Percentiles rank a stretch among this genome's conserved stretches.
Evolutionary conservation across 805 yeast species (phyloP).

Genomic region (Barnettozyma wickerhamii): DNA sequence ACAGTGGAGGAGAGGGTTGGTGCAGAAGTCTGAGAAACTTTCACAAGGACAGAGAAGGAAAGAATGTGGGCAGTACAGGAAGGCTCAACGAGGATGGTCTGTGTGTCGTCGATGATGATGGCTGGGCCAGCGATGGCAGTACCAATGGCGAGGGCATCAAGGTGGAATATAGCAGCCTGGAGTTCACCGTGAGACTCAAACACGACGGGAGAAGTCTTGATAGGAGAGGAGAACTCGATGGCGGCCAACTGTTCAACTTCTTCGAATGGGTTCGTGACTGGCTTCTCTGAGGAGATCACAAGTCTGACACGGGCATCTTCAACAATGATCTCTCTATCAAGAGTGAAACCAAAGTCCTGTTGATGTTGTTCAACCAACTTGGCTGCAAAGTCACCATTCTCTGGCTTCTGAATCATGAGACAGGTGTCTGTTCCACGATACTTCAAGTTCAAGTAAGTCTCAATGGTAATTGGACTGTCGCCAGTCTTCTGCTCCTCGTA

Average conservation of each 20-base stretch:
- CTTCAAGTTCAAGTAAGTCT: constrained; percentile 36
- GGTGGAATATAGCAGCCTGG: constrained; percentile 27
- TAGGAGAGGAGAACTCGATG: no score
- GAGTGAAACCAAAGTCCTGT: constrained; percentile 32
- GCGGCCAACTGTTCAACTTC: constrained; percentile 13
- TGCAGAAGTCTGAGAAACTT: constrained; percentile 27
- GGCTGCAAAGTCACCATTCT: constrained; percentile 19
- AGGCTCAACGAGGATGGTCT: constrained; percentile 34
- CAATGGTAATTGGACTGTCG: constrained; percentile 19
- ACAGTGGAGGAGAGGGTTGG: constrained; percentile 37
- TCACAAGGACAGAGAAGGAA: constrained; percentile 29
- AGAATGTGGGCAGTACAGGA: constrained; percentile 31
- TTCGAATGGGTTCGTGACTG: constrained; percentile 9
- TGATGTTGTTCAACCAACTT: constrained; percentile 28
- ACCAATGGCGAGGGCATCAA: constrained; percentile 28
- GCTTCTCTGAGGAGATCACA: constrained; percentile 16
- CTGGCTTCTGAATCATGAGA: constrained; percentile 26
- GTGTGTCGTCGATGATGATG: constrained; percentile 32
- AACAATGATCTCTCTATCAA: constrained; percentile 26
- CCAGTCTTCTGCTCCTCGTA: constrained; percentile 19
- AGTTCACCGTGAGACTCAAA: constrained; percentile 25
- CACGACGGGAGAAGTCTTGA: constrained; percentile 33
- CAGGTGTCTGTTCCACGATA: constrained; percentile 44
- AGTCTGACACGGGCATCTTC: constrained; percentile 30
- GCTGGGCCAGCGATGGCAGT: constrained; percentile 34